Conservation (phyloP, 2,329 filamentous ascomycete species). For the Xylariaceae sp. region DNA sequence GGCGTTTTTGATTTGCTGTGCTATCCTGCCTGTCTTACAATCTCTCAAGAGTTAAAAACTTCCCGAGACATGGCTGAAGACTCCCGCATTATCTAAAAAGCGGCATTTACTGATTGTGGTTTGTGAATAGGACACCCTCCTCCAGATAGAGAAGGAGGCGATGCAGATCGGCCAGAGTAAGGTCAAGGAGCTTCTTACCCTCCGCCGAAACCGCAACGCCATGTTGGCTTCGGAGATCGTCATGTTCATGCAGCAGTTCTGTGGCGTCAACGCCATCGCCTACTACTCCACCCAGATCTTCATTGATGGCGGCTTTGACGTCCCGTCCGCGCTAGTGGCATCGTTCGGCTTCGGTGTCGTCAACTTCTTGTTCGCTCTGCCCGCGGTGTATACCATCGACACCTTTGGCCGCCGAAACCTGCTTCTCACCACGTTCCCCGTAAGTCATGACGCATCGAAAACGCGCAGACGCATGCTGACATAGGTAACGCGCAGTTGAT, state of each 20-base stretch:
- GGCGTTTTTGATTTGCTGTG: too few relatives aligned
- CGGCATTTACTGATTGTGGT: too few relatives aligned
- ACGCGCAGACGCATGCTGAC: background rate
- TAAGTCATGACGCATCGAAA: constrained; percentile 11
- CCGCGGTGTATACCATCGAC: constrained; percentile 68
- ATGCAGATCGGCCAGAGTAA: constrained; percentile 53
- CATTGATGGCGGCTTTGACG: constrained; percentile 53
- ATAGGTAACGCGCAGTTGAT: constrained; percentile 48
- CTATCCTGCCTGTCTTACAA: too few relatives aligned
- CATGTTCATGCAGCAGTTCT: constrained; percentile 69
- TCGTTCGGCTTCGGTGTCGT: constrained; percentile 67
- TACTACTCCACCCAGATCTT: constrained; percentile 65
- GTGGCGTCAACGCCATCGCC: constrained; percentile 50
- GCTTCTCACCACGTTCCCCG: constrained; percentile 64
- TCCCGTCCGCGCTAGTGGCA: constrained; percentile 56
- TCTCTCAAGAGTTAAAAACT: too few relatives aligned
- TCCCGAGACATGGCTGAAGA: too few relatives aligned
- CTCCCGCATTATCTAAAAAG: too few relatives aligned
- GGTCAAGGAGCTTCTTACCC: constrained; percentile 59
- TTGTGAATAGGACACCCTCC: constrained; percentile 57
- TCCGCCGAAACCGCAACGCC: constrained; percentile 65
- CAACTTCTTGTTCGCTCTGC: constrained; percentile 67
- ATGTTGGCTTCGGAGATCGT: constrained; percentile 63
- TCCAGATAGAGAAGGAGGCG: constrained; percentile 58
- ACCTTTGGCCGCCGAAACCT: constrained; percentile 68